Evolutionary conservation across 2,329 filamentous ascomycete genomes (phyloP).

Genomic region (Monosporascus ibericus): DNA sequence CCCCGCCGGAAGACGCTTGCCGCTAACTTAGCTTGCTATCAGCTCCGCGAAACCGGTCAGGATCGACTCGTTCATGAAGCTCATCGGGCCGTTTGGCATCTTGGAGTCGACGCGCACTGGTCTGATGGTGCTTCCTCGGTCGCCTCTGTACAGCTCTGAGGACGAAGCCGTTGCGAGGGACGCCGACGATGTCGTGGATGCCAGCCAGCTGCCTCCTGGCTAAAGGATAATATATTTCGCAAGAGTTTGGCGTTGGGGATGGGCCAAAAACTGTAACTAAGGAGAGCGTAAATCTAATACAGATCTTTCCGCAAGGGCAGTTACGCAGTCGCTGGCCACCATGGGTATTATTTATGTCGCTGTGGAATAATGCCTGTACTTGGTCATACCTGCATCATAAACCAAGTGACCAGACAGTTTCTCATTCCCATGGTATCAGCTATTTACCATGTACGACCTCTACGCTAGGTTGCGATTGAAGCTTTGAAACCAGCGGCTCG

Average conservation of each 20-base stretch:
- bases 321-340: too few species aligned
- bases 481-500: too few species aligned
- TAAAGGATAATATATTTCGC: constrained; percentile 34
- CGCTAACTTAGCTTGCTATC: not conserved
- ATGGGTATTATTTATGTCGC: too few species aligned
- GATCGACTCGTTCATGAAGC: constrained; percentile 97
- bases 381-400: too few species aligned
- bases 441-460: too few species aligned
- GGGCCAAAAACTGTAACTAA: constrained; percentile 10
- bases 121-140: constrained; percentile 92
- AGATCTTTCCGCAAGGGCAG: constrained; percentile 1
- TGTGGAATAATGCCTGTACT: too few species aligned
- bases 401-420: too few species aligned
- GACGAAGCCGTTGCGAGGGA: constrained; percentile 69
- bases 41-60: constrained; percentile 87
- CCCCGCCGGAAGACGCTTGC: too few species aligned
- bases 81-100: constrained; percentile 90
- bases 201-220: constrained; percentile 86
- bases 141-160: constrained; percentile 70
- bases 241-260: constrained; percentile 11
- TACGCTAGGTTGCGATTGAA: too few species aligned
- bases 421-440: too few species aligned
- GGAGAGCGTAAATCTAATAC: constrained; percentile 13
- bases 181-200: constrained; percentile 89
- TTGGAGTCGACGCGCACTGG: constrained; percentile 93